These are phyloP conservation scores for Hermanozyma aechmeae DNA, from an alignment of 805 yeast genomes.

Conservation along the genomic window DNA sequence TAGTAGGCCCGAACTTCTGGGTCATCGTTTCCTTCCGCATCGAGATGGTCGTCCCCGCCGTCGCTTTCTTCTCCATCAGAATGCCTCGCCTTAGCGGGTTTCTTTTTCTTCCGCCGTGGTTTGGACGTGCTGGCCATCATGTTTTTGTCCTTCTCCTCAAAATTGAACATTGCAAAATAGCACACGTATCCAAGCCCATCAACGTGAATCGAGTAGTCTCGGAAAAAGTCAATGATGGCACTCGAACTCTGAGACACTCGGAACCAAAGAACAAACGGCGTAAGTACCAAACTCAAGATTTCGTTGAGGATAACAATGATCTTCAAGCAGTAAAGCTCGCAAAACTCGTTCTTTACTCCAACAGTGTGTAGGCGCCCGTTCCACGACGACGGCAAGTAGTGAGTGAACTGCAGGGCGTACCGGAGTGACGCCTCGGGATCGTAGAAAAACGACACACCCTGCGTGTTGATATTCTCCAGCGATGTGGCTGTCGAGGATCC, in stretches of 20 bases:
- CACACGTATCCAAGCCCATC: conserved; percentile 95
- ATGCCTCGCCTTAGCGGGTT: conserved; percentile 6
- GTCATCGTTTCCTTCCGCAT: conserved; percentile 16
- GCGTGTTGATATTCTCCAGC: conserved; percentile 16
- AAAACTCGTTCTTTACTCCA: conserved; percentile 75
- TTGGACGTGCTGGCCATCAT: conserved; percentile 28
- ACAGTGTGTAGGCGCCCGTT: conserved; percentile 77
- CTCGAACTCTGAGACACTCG: conserved; percentile 67
- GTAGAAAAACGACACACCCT: conserved; percentile 43
- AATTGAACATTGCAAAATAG: conserved; percentile 85
- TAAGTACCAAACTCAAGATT: conserved; percentile 67
- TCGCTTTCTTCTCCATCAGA: conserved; percentile 9
- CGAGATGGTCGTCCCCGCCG: conserved; percentile 11
- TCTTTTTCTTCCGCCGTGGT: conserved; percentile 8
- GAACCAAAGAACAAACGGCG: conserved; percentile 88
- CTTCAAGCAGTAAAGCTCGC: conserved; percentile 66
- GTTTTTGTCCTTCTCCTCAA: conserved; percentile 47
- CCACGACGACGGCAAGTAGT: conserved; percentile 84
- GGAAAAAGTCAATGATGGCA: conserved; percentile 76
- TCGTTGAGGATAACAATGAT: conserved; percentile 67
- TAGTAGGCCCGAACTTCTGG: conserved; percentile 16
- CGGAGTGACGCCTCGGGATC: conserved; percentile 86
- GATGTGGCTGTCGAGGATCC: conserved; percentile 9
- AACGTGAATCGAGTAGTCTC: conserved; percentile 83
- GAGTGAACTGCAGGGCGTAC: conserved; percentile 80